A percentile compares a stretch with the other conserved stretches of the same genome.
Conservation (phyloP, 2,329 filamentous ascomycete genomes). For the Myrmaecium sp. region DNA sequence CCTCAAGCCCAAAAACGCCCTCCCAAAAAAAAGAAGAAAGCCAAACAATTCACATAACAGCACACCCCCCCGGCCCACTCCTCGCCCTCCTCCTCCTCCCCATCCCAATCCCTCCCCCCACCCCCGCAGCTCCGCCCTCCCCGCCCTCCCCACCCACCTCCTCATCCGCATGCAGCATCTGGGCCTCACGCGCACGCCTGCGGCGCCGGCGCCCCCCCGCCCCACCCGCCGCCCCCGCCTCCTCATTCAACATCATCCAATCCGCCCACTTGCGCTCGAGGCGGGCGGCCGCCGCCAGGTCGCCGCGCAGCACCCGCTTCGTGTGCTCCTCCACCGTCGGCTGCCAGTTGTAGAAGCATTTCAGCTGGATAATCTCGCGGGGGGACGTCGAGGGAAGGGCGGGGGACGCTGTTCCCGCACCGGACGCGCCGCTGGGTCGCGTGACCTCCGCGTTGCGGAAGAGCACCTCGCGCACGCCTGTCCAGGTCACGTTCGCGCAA, state of each 20-base stretch:
- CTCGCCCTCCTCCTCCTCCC: constrained; percentile 28
- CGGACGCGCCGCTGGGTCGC: constrained; percentile 27
- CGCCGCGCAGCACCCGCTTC: constrained; percentile 64
- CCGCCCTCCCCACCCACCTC: constrained; percentile 45
- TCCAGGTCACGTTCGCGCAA: constrained; percentile 84
- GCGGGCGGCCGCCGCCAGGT: constrained; percentile 55
- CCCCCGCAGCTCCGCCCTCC: constrained; percentile 53
- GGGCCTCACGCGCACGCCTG: constrained; percentile 64
- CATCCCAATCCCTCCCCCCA: constrained; percentile 16
- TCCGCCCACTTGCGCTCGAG: constrained; percentile 85
- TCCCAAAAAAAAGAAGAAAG: background rate
- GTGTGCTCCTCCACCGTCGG: constrained; percentile 89
- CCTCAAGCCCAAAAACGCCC: no score
- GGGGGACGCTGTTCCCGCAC: constrained; percentile 11
- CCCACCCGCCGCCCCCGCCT: constrained; percentile 52
- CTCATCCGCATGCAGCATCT: constrained; percentile 64
- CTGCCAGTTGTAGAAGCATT: constrained; percentile 92
- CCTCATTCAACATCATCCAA: constrained; percentile 84
- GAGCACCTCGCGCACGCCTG: constrained; percentile 71
- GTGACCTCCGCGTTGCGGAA: constrained; percentile 66
- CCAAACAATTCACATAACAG: constrained; percentile 31
- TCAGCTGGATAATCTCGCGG: constrained; percentile 65
- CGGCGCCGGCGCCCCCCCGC: constrained; percentile 49
- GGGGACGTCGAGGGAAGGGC: constrained; percentile 39
- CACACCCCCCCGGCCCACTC: constrained; percentile 29